Conservation (phyloP, 2,329 filamentous ascomycete genomes). For the Cladosporium halotolerans region DNA sequence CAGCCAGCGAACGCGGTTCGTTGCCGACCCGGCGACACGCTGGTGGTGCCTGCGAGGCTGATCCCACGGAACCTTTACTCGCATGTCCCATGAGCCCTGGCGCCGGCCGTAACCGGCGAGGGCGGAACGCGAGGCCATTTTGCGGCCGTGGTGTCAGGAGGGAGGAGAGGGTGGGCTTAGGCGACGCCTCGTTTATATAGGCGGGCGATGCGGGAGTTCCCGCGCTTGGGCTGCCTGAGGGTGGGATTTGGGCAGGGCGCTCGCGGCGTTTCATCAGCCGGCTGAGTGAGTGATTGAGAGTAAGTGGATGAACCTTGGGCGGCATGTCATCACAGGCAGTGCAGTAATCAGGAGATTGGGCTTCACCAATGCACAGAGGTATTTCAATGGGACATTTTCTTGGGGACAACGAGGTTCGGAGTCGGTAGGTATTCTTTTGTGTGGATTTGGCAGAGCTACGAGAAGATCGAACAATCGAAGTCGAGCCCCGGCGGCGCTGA, state of each 20-base stretch:
- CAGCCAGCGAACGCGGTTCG: slow-evolving; percentile 34
- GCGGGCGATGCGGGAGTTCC: too few species aligned
- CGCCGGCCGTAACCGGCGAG: slow-evolving; percentile 8
- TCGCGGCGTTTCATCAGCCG: too few species aligned
- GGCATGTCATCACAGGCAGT: too few species aligned
- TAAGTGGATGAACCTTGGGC: too few species aligned
- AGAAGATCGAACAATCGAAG: slow-evolving; percentile 8
- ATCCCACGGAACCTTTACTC: slow-evolving; percentile 26
- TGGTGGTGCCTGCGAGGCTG: slow-evolving; percentile 3
- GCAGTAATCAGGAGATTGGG: too few species aligned
- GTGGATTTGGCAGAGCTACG: slow-evolving; percentile 11
- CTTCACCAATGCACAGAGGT: too few species aligned
- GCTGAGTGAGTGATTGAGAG: too few species aligned
- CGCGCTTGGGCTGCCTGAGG: too few species aligned
- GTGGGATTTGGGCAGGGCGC: too few species aligned
- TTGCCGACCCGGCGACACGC: slow-evolving; percentile 27
- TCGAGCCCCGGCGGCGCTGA: slow-evolving; percentile 5
- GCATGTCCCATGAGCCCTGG: slow-evolving; percentile 22
- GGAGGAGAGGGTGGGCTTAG: neutral
- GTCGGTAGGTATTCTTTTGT: slow-evolving; percentile 2
- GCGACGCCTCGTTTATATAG: too few species aligned
- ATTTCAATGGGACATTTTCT: too few species aligned
- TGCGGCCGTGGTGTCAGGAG: neutral
- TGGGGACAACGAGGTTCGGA: neutral
- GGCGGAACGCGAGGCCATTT: slow-evolving; percentile 28